Base-by-base conservation (phyloP, 257 asterid genomes). In the Scutellaria barbata region DNA sequence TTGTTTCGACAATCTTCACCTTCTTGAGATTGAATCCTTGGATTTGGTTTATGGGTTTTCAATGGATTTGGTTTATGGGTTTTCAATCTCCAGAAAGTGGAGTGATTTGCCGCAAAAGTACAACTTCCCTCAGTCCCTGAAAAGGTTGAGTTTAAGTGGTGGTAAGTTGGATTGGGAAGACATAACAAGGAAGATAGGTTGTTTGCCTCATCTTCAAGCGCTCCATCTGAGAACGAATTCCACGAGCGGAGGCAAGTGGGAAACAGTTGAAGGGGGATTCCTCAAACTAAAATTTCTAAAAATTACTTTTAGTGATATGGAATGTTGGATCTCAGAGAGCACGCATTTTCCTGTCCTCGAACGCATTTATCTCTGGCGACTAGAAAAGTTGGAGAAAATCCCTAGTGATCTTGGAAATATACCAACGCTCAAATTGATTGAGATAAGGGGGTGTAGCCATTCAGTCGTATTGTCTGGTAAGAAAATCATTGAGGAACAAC, bases 121-220 rank as follows among this genome's bases (percentile, higher is more conserved):
- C n/a, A 18, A 5, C 18, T 74, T 65, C 30, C 76, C 76, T 0
- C 35, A 3, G 4, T 22, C 56, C 0, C 53, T 74, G 14, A 54
- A 54, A 46, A 43, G 11, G 16, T 13, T 22, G 66, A 20, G 4
- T 2, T 17, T 17, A 1, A 0, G 0, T 3, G 17, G 13, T 5
- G 0, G 13, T 5, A 0, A 2, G 0, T 2, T 65, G 35, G 0
- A 22, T 22, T 22, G 25, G 25, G 25, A 22, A 22, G 25, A 22
- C 25, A 22, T 22, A 22, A 22, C 16, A 16, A 16, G 12, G 8
- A 43, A 17, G 17, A 60, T 68, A 20, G 58, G 66, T 9, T 20
- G 57, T 1, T 14, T 75, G 5, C 64, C 58, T 6, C 18, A 8
- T 22, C 72, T 40, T 22, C 66, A 53, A 25, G 58, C 8, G 47